These are phyloP conservation scores for Picea abies DNA, from an alignment of 83 land plant species.

Conservation along the genomic window DNA sequence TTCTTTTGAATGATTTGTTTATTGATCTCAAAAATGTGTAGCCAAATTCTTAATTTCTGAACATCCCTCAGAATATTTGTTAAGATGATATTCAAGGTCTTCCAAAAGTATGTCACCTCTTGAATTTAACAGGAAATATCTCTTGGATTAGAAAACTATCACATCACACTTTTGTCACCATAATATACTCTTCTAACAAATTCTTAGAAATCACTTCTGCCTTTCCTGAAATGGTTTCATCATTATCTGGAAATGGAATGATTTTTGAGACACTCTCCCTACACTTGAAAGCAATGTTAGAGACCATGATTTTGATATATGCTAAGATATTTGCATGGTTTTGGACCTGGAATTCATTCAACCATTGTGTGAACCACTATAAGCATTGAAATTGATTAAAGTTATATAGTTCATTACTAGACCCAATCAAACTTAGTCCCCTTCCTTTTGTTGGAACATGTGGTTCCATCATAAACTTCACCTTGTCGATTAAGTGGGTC, in stretches of 20 bases:
- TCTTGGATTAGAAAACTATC: background rate
- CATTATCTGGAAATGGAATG: too few species aligned
- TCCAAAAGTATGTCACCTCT: background rate
- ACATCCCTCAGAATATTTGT: background rate
- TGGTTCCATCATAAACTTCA: too few species aligned
- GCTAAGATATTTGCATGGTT: slow-evolving; percentile 30
- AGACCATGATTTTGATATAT: background rate
- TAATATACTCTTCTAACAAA: too few species aligned
- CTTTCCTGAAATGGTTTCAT: too few species aligned
- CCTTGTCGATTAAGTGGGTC: too few species aligned
- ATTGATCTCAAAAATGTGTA: background rate
- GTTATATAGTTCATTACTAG: slow-evolving; percentile 37
- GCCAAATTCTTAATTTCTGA: background rate
- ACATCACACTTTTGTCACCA: background rate
- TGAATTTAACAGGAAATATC: background rate
- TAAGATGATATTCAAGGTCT: background rate
- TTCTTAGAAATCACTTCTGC: too few species aligned
- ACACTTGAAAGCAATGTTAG: too few species aligned
- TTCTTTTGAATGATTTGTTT: slow-evolving; percentile 6
- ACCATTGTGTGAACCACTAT: slow-evolving; percentile 41
- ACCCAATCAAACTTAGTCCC: slow-evolving; percentile 34
- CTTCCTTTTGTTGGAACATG: slow-evolving; percentile 5
- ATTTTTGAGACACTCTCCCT: too few species aligned
- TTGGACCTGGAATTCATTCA: slow-evolving; percentile 30
- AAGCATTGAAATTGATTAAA: slow-evolving; percentile 41